Evolutionary conservation across 768 basidiomycete species (phyloP).

Genomic region (Boletus sp.): DNA sequence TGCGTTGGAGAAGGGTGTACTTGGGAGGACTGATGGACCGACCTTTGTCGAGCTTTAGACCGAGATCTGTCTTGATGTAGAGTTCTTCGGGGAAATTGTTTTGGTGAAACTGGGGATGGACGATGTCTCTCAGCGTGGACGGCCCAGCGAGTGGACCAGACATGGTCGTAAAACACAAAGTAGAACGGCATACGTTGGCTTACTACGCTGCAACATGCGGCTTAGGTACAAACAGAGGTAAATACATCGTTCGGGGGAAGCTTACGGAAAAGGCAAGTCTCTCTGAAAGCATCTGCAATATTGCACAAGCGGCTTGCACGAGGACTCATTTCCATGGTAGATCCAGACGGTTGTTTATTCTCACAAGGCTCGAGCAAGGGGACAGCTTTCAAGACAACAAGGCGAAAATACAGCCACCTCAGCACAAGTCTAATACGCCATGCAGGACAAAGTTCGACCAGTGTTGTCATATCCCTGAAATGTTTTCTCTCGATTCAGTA

Average conservation of each 20-base stretch:
- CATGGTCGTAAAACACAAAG: conserved; percentile 9
- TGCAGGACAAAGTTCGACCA: neutral
- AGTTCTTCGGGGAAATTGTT: conserved; percentile 81
- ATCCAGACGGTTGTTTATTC: neutral
- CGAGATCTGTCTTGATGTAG: conserved; percentile 77
- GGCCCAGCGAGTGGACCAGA: conserved; percentile 54
- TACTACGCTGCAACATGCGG: neutral
- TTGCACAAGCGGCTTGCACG: neutral
- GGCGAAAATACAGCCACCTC: neutral
- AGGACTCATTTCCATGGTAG: no score
- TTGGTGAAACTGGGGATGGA: conserved; percentile 92
- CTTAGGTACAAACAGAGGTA: neutral
- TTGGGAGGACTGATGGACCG: neutral
- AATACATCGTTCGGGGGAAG: neutral
- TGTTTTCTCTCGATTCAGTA: neutral
- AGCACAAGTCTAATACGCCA: neutral
- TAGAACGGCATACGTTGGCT: neutral
- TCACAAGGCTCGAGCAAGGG: neutral
- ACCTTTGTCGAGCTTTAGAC: conserved; percentile 92
- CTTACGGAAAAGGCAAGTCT: neutral
- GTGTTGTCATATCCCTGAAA: neutral
- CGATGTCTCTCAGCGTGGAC: conserved; percentile 60
- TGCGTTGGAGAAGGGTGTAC: neutral
- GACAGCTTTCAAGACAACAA: neutral
- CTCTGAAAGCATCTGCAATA: neutral